Base-by-base conservation (phyloP, 169 alveolate species). In the Theileria annulata region DNA sequence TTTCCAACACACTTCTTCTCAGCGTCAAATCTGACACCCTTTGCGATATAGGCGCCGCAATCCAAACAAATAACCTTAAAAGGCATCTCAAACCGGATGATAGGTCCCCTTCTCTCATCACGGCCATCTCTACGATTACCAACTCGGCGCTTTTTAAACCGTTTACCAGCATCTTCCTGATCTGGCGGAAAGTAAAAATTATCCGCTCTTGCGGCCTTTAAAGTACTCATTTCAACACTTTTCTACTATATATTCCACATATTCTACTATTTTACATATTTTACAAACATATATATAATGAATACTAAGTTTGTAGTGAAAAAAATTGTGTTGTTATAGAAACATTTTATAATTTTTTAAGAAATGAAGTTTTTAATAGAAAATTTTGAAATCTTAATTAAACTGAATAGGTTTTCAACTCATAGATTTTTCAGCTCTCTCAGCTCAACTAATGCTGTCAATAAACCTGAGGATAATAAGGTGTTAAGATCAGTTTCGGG, bases 11-110 rank as follows among this genome's bases (percentile, higher is more conserved):
- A 74, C 75, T 87, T 84, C 77, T 93, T 73, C 79, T 86, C 91
- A 30, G 96, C 95, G 75, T 93, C 89, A 77, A 93, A 93, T 19
- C 96, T 82, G 31, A 92, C 96, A 30, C 96, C 96, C 69, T 92
- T 90, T 54, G 90, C 95, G 31, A 92, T 86, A 66, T 77, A 78
- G 28, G 48, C 71, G 27, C 71, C 85, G 60, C 96, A 93, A 25
- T 68, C 69, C 27, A 30, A 62, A 64, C 96, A 93, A 51, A 78
- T 75, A 37, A 85, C 89, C 75, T 92, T 92, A 79, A 88, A 93
- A 0, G 96, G 96, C 85, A 93, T 78, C 79, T 93, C 96, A 71
- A 93, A 93, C 54, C 95, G 91, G 3, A 91, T 82, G 35, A 87
- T 78, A 5, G 86, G 56, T 3, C 89, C 89, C 13, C 27, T 69